Evolutionary conservation across 805 yeast species (phyloP).

Genomic region (Yarrowia osloensis): DNA sequence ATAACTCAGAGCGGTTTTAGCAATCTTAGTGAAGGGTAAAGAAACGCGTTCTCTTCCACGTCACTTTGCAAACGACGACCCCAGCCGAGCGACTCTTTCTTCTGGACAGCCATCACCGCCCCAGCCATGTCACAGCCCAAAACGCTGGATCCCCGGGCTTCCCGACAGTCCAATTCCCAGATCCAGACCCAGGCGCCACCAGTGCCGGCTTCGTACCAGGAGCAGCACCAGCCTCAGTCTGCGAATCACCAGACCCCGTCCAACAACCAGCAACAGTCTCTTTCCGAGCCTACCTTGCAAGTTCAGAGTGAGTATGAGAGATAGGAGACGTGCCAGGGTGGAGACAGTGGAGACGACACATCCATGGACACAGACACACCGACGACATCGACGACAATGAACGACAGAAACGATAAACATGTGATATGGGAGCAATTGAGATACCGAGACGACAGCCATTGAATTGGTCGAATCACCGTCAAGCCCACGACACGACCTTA

Average conservation of each 20-base stretch:
- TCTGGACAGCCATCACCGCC: neutral
- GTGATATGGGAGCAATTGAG: neutral
- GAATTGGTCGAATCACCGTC: too few relatives aligned
- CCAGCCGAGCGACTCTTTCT: neutral
- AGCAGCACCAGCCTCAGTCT: neutral
- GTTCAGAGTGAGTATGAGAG: slow-evolving; percentile 23
- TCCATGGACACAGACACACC: neutral
- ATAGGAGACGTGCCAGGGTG: neutral
- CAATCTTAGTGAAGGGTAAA: slow-evolving; percentile 26
- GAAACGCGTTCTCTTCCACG: slow-evolving; percentile 27
- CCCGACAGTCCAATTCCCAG: slow-evolving; percentile 1
- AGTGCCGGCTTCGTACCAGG: slow-evolving; percentile 4
- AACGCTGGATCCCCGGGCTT: slow-evolving; percentile 26
- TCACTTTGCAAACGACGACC: neutral
- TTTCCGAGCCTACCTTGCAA: slow-evolving; percentile 26
- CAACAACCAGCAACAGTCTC: slow-evolving; percentile 6
- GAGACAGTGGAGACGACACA: neutral
- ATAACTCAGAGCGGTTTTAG: slow-evolving; percentile 24
- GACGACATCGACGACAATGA: neutral
- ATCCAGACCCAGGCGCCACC: slow-evolving; percentile 21
- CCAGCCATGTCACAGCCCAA: slow-evolving; percentile 19
- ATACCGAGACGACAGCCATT: neutral
- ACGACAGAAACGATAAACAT: neutral
- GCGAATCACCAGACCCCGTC: neutral
- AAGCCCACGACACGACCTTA: too few relatives aligned